These are phyloP conservation scores for Wickerhamomyces hampshirensis DNA, from an alignment of 805 yeast species.

Conservation along the genomic window DNA sequence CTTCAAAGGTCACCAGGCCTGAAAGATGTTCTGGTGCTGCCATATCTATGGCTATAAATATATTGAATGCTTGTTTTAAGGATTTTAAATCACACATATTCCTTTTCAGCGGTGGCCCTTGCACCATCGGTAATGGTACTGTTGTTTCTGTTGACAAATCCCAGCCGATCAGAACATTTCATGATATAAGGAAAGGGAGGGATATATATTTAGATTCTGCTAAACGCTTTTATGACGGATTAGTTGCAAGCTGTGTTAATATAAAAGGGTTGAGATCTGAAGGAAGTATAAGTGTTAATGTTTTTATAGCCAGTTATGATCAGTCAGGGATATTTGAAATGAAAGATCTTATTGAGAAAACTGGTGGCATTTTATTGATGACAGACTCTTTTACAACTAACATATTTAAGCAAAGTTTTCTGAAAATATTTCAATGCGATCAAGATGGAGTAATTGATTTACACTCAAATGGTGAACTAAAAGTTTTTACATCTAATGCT, in stretches of 20 bases:
- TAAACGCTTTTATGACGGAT: slow-evolving; percentile 62
- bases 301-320: slow-evolving; percentile 84
- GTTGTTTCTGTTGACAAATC: slow-evolving; percentile 83
- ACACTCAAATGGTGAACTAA: slow-evolving; percentile 82
- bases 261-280: no score
- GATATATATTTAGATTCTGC: slow-evolving; percentile 81
- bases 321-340: slow-evolving; percentile 92
- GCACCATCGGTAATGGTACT: slow-evolving; percentile 89
- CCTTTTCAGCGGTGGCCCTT: slow-evolving; percentile 88
- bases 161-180: slow-evolving; percentile 92
- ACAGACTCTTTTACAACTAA: slow-evolving; percentile 90
- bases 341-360: slow-evolving; percentile 72
- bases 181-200: slow-evolving; percentile 81
- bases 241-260: slow-evolving; percentile 52
- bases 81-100: slow-evolving; percentile 81
- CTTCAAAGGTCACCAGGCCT: slow-evolving; percentile 65
- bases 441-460: slow-evolving; percentile 64
- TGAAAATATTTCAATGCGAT: slow-evolving; percentile 77
- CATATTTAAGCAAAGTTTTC: slow-evolving; percentile 84
- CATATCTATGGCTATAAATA: slow-evolving; percentile 68
- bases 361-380: slow-evolving; percentile 83
- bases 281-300: slow-evolving; percentile 32
- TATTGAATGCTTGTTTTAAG: slow-evolving; percentile 67
- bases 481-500: slow-evolving; percentile 75
- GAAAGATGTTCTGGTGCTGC: slow-evolving; percentile 90